A percentile compares a stretch with the other conserved stretches of the same genome.
These are phyloP conservation scores for Eudorina sp. DNA, from an alignment of 139 green algal genomes.

Conservation along the genomic window DNA sequence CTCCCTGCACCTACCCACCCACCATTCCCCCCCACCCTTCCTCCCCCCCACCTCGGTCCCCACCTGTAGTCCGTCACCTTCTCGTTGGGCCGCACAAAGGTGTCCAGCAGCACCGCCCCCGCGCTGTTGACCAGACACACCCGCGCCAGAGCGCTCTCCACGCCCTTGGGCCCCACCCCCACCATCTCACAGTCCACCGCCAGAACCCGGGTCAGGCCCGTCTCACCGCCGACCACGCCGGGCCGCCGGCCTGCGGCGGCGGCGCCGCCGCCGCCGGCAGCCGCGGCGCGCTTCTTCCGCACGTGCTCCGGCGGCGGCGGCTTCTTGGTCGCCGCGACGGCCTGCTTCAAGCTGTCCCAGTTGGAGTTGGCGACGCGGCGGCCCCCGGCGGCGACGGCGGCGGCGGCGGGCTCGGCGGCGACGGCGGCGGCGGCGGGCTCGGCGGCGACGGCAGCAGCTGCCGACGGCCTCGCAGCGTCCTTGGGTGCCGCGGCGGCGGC, in stretches of 20 bases:
- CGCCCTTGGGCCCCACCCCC: constrained; percentile 81
- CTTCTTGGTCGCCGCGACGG: neutral
- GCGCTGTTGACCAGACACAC: constrained; percentile 86
- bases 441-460: neutral
- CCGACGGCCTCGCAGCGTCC: neutral
- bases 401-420: neutral
- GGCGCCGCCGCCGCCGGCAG: neutral
- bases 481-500: neutral
- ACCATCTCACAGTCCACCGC: constrained; percentile 99
- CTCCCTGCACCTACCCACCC: too few species aligned
- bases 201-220: constrained; percentile 65
- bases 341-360: neutral
- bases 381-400: neutral
- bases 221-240: neutral
- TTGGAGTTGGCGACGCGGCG: constrained; percentile 12
- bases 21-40: neutral
- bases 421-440: neutral
- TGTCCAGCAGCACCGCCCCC: constrained; percentile 86
- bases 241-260: constrained; percentile 6
- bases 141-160: constrained; percentile 76
- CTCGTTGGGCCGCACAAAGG: constrained; percentile 78
- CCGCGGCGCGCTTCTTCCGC: neutral
- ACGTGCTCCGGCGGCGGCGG: neutral
- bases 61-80: constrained; percentile 86
- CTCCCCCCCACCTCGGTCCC: neutral